These are phyloP conservation scores for Talaromyces verruculosus DNA, from an alignment of 2,329 filamentous ascomycete genomes.

Conservation along the genomic window DNA sequence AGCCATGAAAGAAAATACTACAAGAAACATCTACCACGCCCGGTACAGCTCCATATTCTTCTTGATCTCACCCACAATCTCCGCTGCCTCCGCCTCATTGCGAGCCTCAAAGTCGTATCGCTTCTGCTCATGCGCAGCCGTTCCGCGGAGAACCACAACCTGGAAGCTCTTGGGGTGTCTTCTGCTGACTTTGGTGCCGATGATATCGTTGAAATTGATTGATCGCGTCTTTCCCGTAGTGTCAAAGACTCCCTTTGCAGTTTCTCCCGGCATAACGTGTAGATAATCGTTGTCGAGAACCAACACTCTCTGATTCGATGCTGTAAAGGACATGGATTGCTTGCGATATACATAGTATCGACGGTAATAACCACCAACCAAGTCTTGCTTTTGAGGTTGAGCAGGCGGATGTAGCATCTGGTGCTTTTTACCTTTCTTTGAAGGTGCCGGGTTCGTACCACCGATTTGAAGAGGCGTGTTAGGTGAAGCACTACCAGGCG, in stretches of 20 bases:
- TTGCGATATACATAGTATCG: slow-evolving; percentile 65
- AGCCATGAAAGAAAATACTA: background rate
- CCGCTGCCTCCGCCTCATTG: slow-evolving; percentile 57
- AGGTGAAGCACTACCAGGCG: slow-evolving; percentile 61
- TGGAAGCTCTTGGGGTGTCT: slow-evolving; percentile 65
- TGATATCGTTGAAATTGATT: slow-evolving; percentile 63
- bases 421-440: slow-evolving; percentile 47
- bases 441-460: slow-evolving; percentile 28
- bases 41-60: slow-evolving; percentile 54
- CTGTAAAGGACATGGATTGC: slow-evolving; percentile 64
- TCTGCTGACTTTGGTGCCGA: slow-evolving; percentile 64
- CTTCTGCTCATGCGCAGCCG: slow-evolving; percentile 64
- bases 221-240: slow-evolving; percentile 56
- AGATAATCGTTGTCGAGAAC: slow-evolving; percentile 66
- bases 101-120: slow-evolving; percentile 66
- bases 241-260: slow-evolving; percentile 55
- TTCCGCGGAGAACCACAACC: slow-evolving; percentile 60
- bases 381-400: slow-evolving; percentile 45
- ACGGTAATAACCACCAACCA: slow-evolving; percentile 55
- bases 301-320: slow-evolving; percentile 60
- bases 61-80: slow-evolving; percentile 65
- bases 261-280: slow-evolving; percentile 61
- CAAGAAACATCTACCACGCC: slow-evolving; percentile 34
- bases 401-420: slow-evolving; percentile 49
- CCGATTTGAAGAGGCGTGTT: slow-evolving; percentile 64